Evolutionary conservation across 1,284 basidiomycete species (phyloP).

Genomic region (Sanguinoderma infundibulare): DNA sequence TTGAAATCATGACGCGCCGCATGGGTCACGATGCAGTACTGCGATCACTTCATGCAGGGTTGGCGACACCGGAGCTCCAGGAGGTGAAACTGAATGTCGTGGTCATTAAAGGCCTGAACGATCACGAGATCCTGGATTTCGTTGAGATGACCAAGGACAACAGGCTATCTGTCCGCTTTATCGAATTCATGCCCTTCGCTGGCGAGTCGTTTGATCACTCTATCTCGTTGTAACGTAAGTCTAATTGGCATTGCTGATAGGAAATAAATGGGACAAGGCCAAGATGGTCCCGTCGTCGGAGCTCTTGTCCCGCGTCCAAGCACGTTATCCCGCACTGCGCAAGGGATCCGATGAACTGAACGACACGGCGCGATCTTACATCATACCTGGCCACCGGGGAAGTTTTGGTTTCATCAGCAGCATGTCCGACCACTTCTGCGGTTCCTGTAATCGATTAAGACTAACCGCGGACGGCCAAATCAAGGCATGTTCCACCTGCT

Average conservation of each 20-base stretch:
- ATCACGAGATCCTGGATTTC: slow-evolving; percentile 79
- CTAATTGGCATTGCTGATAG: slow-evolving; percentile 40
- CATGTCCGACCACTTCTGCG: slow-evolving; percentile 93
- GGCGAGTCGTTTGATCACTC: slow-evolving; percentile 47
- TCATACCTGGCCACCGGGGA: slow-evolving; percentile 74
- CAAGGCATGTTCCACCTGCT: slow-evolving; percentile 56
- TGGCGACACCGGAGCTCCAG: slow-evolving; percentile 51
- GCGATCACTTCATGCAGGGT: slow-evolving; percentile 66
- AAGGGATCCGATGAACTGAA: slow-evolving; percentile 72
- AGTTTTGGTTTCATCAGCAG: slow-evolving; percentile 88
- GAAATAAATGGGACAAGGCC: slow-evolving; percentile 83
- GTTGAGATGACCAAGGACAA: slow-evolving; percentile 74
- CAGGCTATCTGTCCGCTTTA: slow-evolving; percentile 79
- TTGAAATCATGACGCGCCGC: slow-evolving; percentile 84
- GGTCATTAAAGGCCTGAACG: slow-evolving; percentile 82
- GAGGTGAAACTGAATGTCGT: slow-evolving; percentile 86
- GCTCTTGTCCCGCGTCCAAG: slow-evolving; percentile 55
- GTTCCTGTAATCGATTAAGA: slow-evolving; percentile 82
- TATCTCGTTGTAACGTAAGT: neutral
- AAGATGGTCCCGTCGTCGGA: slow-evolving; percentile 82
- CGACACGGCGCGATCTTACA: slow-evolving; percentile 83
- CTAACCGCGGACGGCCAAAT: slow-evolving; percentile 90
- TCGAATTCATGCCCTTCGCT: slow-evolving; percentile 94
- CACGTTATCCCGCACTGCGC: slow-evolving; percentile 50
- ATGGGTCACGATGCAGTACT: slow-evolving; percentile 78